Conservation (phyloP, 2,329 filamentous ascomycete species). For the Venturia nashicola region DNA sequence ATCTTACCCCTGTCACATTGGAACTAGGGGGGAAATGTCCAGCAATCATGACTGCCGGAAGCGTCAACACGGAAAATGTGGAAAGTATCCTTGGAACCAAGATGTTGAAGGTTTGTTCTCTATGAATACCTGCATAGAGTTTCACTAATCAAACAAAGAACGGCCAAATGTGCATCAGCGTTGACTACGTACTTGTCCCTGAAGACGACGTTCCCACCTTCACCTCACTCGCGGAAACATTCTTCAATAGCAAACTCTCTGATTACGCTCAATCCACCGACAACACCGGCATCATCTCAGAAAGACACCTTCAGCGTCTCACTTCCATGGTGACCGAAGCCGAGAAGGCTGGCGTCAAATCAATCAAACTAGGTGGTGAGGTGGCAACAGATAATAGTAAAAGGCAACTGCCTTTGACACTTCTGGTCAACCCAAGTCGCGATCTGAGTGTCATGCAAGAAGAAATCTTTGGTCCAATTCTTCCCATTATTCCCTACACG, state of each 20-base stretch:
- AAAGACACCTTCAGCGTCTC: conserved; percentile 7
- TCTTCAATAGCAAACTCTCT: conserved; percentile 7
- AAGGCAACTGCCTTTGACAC: conserved; percentile 7
- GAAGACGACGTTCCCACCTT: conserved; percentile 1
- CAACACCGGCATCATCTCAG: conserved; percentile 9
- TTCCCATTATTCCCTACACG: conserved; percentile 5
- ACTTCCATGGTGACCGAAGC: conserved; percentile 6
- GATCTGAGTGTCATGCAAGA: conserved; percentile 5
- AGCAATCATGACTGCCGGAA: conserved; percentile 8
- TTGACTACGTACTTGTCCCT: conserved; percentile 6
- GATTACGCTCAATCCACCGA: conserved; percentile 2
- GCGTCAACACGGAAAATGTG: conserved; percentile 5
- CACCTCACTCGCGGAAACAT: conserved; percentile 4
- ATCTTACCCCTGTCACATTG: conserved; percentile 33
- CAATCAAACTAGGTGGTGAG: conserved; percentile 7
- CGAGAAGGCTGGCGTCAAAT: conserved; percentile 8
- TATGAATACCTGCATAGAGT: no score
- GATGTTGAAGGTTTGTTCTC: background rate
- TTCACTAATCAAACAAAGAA: background rate
- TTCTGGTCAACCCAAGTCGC: conserved; percentile 3
- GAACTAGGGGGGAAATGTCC: conserved; percentile 37
- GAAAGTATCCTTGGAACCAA: conserved; percentile 7
- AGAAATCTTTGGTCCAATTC: conserved; percentile 10
- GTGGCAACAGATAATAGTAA: conserved; percentile 3
- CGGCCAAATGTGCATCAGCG: conserved; percentile 9